Base-by-base conservation (phyloP, 305 asterid genomes). In the Fraxinus baroniana region DNA sequence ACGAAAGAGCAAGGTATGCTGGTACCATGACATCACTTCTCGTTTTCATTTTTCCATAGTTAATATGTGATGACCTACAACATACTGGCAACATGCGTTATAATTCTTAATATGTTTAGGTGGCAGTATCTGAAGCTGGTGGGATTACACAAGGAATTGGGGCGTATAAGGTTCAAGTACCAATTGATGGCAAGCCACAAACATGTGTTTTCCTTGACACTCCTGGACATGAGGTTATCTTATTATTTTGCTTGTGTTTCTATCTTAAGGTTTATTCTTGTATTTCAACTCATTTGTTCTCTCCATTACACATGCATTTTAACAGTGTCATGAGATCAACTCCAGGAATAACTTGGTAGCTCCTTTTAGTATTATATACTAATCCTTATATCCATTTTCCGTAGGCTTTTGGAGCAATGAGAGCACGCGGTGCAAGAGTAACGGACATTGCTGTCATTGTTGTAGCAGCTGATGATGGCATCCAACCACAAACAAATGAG, bases 121-220 rank as follows among this genome's bases (percentile, higher is more conserved):
- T 97, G 87, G 98, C 93, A 33, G 98, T 96, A 84, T 90, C 96
- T 80, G 99, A 97, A 91, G 99, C 99, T 10, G 99, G 99, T 87
- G 99, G 99, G 49, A 97, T 97, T 80, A 97, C 99, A 71, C 99
- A 97, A 89, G 99, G 98, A 81, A 94, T 97, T 66, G 99, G 99
- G 85, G 99, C 99, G 46, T 97, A 97, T 86, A 92, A 91, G 90
- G 98, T 93, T 85, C 92, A 92, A 89, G 91, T 97, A 82, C 97
- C 97, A 84, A 73, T 91, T 57, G 98, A 97, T 82, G 95, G 98
- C 78, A 94, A 90, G 87, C 87, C 79, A 70, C 97, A 93, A 80
- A 90, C 95, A 46, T 93, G 98, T 86, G 98, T 97, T 82, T 97
- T 97, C 83, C 97, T 97, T 84, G 99, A 97, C 83, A 97, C 99